Base-by-base conservation (phyloP, 306 rosid genomes). In the Vicia villosa region DNA sequence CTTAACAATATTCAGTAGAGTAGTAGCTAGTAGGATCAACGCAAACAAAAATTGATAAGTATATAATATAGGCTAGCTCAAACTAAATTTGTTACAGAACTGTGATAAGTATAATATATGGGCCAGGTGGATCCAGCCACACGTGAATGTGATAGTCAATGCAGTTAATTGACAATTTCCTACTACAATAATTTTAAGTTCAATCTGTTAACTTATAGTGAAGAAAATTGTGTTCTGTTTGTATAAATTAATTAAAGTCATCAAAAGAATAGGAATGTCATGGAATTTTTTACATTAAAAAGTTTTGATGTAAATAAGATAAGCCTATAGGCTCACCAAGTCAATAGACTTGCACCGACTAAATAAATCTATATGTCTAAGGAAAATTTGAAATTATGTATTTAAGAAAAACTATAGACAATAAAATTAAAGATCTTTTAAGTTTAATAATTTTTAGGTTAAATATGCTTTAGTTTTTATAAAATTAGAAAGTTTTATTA, bases 131-230 rank as follows among this genome's bases (percentile, higher is more conserved):
- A 49, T 50, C 9, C 49, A 73, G 28, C 63, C 83, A 66, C 86
- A 82, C 83, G 86, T 82, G 86, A 78, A 75, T 70, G 10, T 36
- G 30, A 66, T 40, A 61, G 83, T 74, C 79, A 78, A 75, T 66
- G 86, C 76, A 70, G 58, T 65, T 15, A 45, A 74, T 78, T 74
- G 83, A 70, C 83, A 74, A 66, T n/a, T 42, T 70, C 74, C 57
- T 74, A 41, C 57, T 8, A 70, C 59, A 36, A 28, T 63, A 21
- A 58, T 36, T 74, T 70, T 70, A 69, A 66, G 45, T 60, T 82
- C 61, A 82, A 78, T 70, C 50, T 64, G 30, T 69, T 51, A 70
- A 64, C 38, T 64, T 65, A 67, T 61, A 50, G 67, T 14, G 45
- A 57, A 56, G 75, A 64, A 40, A 78, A 19, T 26, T 50, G 77